Base-by-base conservation (phyloP, 768 basidiomycete species). In the Suillus luteus region DNA sequence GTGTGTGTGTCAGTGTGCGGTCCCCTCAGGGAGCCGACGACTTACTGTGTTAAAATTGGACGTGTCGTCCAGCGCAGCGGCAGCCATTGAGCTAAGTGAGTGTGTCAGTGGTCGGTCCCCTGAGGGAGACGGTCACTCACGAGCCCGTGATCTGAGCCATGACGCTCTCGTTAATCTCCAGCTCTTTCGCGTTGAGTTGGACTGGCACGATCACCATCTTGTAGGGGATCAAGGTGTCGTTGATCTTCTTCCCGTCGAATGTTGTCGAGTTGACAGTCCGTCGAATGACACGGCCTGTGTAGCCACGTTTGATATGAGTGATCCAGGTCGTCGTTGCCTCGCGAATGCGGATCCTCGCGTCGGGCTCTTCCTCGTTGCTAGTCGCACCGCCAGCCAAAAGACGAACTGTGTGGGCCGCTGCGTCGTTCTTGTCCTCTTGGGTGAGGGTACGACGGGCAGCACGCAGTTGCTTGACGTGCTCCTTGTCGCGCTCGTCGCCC, bases 401-500 rank as follows among this genome's bases (percentile, higher is more conserved):
- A 5, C 19, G 6, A 15, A 46, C 15, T 0, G 40, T 33, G 27
- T 60, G 44, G 0, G 40, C 38, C 0, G 59, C 41, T 0, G 59
- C 40, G 14, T 27, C 41, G 2, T 19, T 37, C 5, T 46, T 40
- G 27, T 61, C 60, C 2, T 52, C 60, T 1, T 22, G 35, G 0
- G 49, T 52, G 2, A 61, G 2, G 2, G 12, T 22, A 0, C 60
- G 49, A 52, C 49, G 60, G 0, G 35, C 60, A 0, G 24, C 37
- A 6, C 37, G 48, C 2, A 61, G 22, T 52, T 5, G 0, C 9
- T 35, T 48, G 0, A 22, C 8, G 1, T 33, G 33, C 7, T 62
- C 61, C 55, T 71, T 76, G 51, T 74, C 75, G 9, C 75, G 71
- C 0, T 43, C 40, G 11, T 57, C 46, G 1, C 71, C 67, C 1